phyloP scores from a whole-genome alignment of 2,329 filamentous ascomycete species.

The Cercospora janseana region DNA sequence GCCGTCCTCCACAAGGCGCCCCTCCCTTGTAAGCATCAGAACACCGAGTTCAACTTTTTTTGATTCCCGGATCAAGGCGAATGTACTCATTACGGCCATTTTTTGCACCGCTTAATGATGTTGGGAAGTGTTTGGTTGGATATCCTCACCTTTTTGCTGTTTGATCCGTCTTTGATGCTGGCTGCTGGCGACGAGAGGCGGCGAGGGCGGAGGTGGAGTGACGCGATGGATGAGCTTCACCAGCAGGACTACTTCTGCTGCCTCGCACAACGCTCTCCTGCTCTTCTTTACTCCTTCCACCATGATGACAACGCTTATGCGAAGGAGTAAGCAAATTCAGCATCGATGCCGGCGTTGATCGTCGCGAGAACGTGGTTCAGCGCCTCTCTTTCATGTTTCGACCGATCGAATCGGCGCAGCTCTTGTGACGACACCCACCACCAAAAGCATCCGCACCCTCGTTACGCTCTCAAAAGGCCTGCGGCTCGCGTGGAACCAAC shows the following conservation, averaged over 20 bases:
- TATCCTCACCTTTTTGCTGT: not conserved
- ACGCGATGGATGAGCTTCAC: not conserved
- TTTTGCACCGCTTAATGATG: not conserved
- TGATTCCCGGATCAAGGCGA: not conserved
- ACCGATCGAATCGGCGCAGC: too few relatives aligned
- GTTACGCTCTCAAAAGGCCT: too few relatives aligned
- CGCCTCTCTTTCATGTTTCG: too few relatives aligned
- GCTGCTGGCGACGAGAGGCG: not conserved
- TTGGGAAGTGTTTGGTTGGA: constrained; percentile 4
- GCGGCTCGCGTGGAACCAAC: too few relatives aligned
- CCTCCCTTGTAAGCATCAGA: constrained; percentile 3
- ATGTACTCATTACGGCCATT: not conserved
- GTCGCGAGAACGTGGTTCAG: too few relatives aligned
- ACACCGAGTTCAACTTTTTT: constrained; percentile 5
- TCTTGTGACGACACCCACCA: too few relatives aligned
- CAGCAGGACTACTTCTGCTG: not conserved
- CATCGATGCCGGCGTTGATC: too few relatives aligned
- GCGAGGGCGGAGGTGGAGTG: not conserved
- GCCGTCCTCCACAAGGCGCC: not conserved
- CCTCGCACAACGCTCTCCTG: not conserved
- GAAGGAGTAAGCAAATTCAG: too few relatives aligned
- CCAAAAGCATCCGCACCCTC: too few relatives aligned
- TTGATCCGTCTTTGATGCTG: not conserved
- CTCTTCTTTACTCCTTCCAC: too few relatives aligned
- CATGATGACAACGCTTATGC: too few relatives aligned